Evolutionary conservation across 164 flowering plant species (phyloP), one percentile per base, ranked within the genome.

Genomic region (Stephania japonica): DNA sequence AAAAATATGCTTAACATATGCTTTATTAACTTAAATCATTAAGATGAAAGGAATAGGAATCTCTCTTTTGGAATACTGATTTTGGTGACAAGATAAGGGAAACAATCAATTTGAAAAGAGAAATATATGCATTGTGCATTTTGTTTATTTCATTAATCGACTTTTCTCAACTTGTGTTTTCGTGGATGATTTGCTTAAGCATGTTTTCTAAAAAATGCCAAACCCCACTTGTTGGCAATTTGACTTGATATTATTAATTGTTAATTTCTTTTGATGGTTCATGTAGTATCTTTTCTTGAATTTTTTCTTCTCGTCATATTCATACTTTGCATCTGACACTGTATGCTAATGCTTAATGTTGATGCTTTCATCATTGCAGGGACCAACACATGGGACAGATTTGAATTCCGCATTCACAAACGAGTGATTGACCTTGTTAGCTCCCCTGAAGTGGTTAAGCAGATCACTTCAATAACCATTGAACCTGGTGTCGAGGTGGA

Each of bases 401-500:
- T 71, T 59, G 73, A 71, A 49, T 42, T 71, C 25, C 65, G 73
- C 44, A 41, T 71, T 18, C 73, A 71, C 73, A 71, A 71, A 21
- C 59, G 73, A 9, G 73, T 71, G 24, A 71, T 71, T 10, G 73
- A 71, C 26, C 73, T 71, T 59, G 73, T 71, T 9, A 71, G 73
- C 44, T 71, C 73, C 2, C 41, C 73, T n/a, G 73, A 71, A 38
- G 73, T 71, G 25, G 73, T 71, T 43, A 71, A 71, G 66, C 73
- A 71, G 65, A 71, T 71, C 21, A 71, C 73, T 23, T 71, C 73
- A 23, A 71, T 71, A 26, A 71, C 73, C 23, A 71, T 71, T 50
- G 73, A 71, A 71, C 73, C 73, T 56, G 73, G 73, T 56, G 73
- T 71, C 6, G 73, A 71, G 73, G 73, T 71, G n/a, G 73, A 71